Conservation (phyloP, 2,329 filamentous ascomycete genomes). For the Penicillium rolfsii region DNA sequence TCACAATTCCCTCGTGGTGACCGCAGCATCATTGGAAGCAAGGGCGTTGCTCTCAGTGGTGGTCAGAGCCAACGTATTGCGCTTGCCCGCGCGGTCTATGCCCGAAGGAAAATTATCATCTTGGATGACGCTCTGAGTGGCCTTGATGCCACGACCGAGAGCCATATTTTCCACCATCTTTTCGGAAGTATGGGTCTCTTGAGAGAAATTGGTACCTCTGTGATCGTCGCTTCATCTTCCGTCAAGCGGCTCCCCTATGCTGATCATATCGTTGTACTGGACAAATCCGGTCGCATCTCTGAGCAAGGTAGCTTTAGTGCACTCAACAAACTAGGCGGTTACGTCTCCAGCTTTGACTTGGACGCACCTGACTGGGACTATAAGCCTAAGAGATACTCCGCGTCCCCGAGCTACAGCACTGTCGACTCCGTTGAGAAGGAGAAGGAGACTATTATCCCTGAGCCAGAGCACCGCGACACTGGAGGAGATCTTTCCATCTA, state of each 20-base stretch:
- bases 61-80: conserved; percentile 58
- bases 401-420: conserved; percentile 24
- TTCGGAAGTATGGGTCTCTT: conserved; percentile 53
- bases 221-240: conserved; percentile 47
- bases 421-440: conserved; percentile 25
- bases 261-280: conserved; percentile 49
- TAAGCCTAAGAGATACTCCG: conserved; percentile 27
- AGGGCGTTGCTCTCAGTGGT: conserved; percentile 56
- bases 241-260: conserved; percentile 47
- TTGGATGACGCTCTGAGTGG: conserved; percentile 59
- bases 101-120: conserved; percentile 52
- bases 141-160: conserved; percentile 55
- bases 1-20: conserved; percentile 46
- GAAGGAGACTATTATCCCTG: conserved; percentile 26
- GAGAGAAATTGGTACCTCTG: conserved; percentile 43
- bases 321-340: conserved; percentile 43
- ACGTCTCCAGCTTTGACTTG: conserved; percentile 47
- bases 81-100: conserved; percentile 58
- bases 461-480: conserved; percentile 35
- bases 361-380: conserved; percentile 38
- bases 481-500: conserved; percentile 51
- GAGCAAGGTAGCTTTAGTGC: conserved; percentile 48
- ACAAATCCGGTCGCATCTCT: conserved; percentile 41
- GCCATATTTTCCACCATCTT: conserved; percentile 52
- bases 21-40: conserved; percentile 55